Base-by-base conservation (phyloP, 352 stramenopile genomes). In the Globisporangium sylvaticum region DNA sequence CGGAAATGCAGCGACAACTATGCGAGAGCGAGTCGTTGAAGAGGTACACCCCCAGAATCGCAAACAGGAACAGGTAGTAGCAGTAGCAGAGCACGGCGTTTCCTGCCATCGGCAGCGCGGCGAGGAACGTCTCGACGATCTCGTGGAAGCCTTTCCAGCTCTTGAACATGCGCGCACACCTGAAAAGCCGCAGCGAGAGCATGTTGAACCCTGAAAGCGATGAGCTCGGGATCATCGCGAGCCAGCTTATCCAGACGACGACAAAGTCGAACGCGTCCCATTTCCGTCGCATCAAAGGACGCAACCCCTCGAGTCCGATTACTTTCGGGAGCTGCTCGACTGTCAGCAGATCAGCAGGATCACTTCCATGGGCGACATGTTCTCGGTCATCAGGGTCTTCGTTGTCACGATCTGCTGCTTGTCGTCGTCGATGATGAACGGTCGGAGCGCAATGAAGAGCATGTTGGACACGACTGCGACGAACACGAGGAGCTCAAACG, bases 61-160 rank as follows among this genome's bases (percentile, higher is more conserved):
- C 85, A 58, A 95, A 95, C 27, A 95, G 68, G 63, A 94, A 90
- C 8, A 95, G 75, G 59, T 94, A 95, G 72, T 95, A 95, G 59
- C 78, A 84, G 64, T 93, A 95, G 65, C 85, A 94, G 0, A 92
- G 72, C 24, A 92, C 68, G 8, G 87, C 84, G 46, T 92, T 92
- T 0, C 59, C 72, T 3, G 84, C 85, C 84, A 94, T 92, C 0
- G 85, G 87, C 25, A 95, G 66, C 31, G 87, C 75, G 1, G 76
- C 65, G 32, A 93, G 31, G 52, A 94, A 92, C 18, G 85, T 94
- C 55, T 93, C 84, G 44, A 94, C 83, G 10, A 90, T 87, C 46
- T 90, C 83, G 25, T 90, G 81, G 42, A 94, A 91, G 1, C 81
- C 85, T 66, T 84, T 83, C 83, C 87, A 94, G 24, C 76, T 71